phyloP scores from a whole-genome alignment of 805 yeast genomes.

The Nakazawaea ishiwadae region DNA sequence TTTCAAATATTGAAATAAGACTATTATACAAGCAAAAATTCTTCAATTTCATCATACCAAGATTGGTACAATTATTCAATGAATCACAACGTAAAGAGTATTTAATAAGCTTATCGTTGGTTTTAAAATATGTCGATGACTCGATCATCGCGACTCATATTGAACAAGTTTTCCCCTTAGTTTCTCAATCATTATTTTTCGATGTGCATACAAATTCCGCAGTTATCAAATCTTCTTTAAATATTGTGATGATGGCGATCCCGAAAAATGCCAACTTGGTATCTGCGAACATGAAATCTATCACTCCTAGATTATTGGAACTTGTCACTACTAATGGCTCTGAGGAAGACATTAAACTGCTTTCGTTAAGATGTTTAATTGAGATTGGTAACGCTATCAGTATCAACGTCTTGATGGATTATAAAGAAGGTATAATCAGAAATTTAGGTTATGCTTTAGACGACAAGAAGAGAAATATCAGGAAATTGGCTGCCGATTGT shows the following conservation, averaged over 20 bases:
- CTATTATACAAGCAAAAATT: slow-evolving; percentile 77
- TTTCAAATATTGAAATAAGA: slow-evolving; percentile 53
- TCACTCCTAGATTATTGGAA: slow-evolving; percentile 51
- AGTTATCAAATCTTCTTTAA: slow-evolving; percentile 20
- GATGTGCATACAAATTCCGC: slow-evolving; percentile 14
- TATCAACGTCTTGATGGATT: slow-evolving; percentile 42
- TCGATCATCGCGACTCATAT: slow-evolving; percentile 64
- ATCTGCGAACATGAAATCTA: slow-evolving; percentile 46
- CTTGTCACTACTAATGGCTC: slow-evolving; percentile 22
- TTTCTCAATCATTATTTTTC: slow-evolving; percentile 58
- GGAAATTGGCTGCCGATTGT: slow-evolving; percentile 74
- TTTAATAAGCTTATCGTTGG: slow-evolving; percentile 60
- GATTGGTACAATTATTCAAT: slow-evolving; percentile 44
- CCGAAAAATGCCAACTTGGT: slow-evolving; percentile 35
- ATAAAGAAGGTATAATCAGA: slow-evolving; percentile 41
- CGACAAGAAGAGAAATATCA: slow-evolving; percentile 68
- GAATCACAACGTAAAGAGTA: slow-evolving; percentile 38
- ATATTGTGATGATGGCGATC: slow-evolving; percentile 21
- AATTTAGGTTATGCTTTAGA: slow-evolving; percentile 53
- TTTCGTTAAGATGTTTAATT: slow-evolving; percentile 55
- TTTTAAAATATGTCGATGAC: slow-evolving; percentile 61
- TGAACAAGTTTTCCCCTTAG: slow-evolving; percentile 60
- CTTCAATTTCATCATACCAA: slow-evolving; percentile 57
- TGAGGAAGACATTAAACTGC: slow-evolving; percentile 44
- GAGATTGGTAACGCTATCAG: slow-evolving; percentile 37